Base-by-base conservation (phyloP, 805 yeast genomes). In the Saccharomycopsis synnaedendra region DNA sequence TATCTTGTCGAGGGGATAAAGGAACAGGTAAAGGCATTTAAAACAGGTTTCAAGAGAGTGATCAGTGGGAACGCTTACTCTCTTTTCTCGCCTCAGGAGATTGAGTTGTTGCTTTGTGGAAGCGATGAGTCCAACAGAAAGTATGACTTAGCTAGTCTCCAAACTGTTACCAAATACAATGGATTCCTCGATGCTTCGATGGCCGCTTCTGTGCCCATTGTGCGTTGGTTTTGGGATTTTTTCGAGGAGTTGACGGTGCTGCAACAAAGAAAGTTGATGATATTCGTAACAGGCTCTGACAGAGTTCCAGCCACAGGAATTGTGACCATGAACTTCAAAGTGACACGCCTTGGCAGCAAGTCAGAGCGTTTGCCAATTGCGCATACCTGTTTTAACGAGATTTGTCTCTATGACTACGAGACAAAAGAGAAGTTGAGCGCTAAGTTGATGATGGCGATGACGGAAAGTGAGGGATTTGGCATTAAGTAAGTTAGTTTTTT, bases 381-480 rank as follows among this genome's bases (percentile, higher is more conserved):
- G 0, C 97, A 90, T 60, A 93, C 97, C 0, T 90, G 98, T 57
- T 90, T 93, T 67, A 93, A 90, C 60, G 96, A 90, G 66, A 60
- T 90, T 29, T 82, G 90, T 47, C 55, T 93, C 4, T 83, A 78
- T 62, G 78, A 78, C 36, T 90, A 90, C 61, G 55, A 64, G 9
- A 59, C 74, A 4, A 66, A 68, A 50, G 75, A 72, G n/a, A 76
- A 75, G 52, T 65, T 93, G 46, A 61, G 65, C 41, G 46, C 58
- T 1, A 89, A 85, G 62, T 62, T 90, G 49, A 59, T 66, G n/a
- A 58, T 71, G 54, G 96, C 97, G 0, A 73, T 90, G 19, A 65
- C 72, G 41, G 94, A 83, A 59, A 80, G 88, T 52, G 82, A 85
- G 52, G 97, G 96, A 1, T 93, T 90, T 68, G 96, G 93, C 0